phyloP scores from a whole-genome alignment of 108 stramenopile genomes.

The Nitzschia sp. region DNA sequence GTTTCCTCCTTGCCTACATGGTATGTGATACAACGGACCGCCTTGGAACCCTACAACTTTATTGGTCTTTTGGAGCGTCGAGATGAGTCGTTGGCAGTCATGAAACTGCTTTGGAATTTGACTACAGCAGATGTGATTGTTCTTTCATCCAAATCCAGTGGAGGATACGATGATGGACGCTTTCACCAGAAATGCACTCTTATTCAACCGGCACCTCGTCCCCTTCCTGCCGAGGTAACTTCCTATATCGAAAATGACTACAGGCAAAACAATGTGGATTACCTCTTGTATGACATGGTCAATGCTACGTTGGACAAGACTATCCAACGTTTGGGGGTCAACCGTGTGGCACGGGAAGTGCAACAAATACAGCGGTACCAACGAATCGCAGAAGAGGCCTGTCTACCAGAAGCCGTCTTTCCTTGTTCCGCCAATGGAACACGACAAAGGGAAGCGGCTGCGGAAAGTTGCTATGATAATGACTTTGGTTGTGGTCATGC shows the following conservation, averaged over 20 bases:
- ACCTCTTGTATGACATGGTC: slow-evolving; percentile 21
- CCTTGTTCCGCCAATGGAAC: slow-evolving; percentile 29
- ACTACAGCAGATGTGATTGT: slow-evolving; percentile 14
- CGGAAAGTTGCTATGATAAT: slow-evolving; percentile 18
- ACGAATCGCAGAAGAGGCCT: slow-evolving; percentile 6
- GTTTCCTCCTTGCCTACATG: neutral
- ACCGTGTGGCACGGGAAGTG: neutral
- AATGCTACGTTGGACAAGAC: slow-evolving; percentile 33
- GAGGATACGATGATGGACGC: neutral
- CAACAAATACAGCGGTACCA: neutral
- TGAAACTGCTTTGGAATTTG: slow-evolving; percentile 29
- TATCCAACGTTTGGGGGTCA: slow-evolving; percentile 5
- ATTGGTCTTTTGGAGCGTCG: slow-evolving; percentile 36
- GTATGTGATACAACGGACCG: slow-evolving; percentile 2
- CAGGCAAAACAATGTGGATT: neutral
- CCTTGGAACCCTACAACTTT: slow-evolving; percentile 24
- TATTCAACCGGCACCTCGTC: neutral
- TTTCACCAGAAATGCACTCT: neutral
- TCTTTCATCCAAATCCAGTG: neutral
- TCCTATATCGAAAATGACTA: neutral
- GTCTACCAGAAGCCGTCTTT: slow-evolving; percentile 4
- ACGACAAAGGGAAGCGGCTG: neutral
- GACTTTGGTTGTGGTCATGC: slow-evolving; percentile 33
- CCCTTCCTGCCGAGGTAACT: neutral
- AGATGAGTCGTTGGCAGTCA: slow-evolving; percentile 35